Percentiles rank a stretch among this genome's conserved stretches.
phyloP scores from a whole-genome alignment of 805 yeast species.

The Yamadazyma nakazawae region DNA sequence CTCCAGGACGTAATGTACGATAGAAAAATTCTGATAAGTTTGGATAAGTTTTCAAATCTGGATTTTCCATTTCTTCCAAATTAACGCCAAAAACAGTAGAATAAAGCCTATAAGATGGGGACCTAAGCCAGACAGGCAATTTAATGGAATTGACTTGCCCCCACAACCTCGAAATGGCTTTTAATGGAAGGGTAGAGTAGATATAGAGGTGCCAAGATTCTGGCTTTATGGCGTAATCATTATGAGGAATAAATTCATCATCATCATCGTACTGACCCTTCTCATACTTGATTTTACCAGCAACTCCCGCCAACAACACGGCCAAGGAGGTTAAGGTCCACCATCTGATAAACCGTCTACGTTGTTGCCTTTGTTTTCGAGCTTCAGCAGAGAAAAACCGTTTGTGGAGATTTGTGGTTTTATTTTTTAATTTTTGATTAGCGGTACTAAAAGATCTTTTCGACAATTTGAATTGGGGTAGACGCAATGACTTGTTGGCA shows the following conservation, averaged over 20 bases:
- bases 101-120: slow-evolving; percentile 76
- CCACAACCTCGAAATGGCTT: slow-evolving; percentile 91
- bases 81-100: slow-evolving; percentile 82
- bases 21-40: slow-evolving; percentile 92
- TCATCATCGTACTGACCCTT: slow-evolving; percentile 21
- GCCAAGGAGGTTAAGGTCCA: slow-evolving; percentile 55
- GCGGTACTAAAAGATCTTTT: slow-evolving; percentile 35
- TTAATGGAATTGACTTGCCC: slow-evolving; percentile 82
- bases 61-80: slow-evolving; percentile 82
- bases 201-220: slow-evolving; percentile 88
- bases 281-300: slow-evolving; percentile 42
- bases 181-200: slow-evolving; percentile 85
- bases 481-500: slow-evolving; percentile 7
- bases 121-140: slow-evolving; percentile 85
- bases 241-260: slow-evolving; percentile 25
- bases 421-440: slow-evolving; percentile 31
- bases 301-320: slow-evolving; percentile 52
- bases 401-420: slow-evolving; percentile 35
- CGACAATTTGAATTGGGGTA: slow-evolving; percentile 22
- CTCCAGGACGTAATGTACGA: slow-evolving; percentile 72
- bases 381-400: slow-evolving; percentile 44
- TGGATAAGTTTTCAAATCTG: slow-evolving; percentile 66
- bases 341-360: slow-evolving; percentile 44
- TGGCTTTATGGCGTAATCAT: slow-evolving; percentile 50
- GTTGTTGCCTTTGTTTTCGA: slow-evolving; percentile 35